Evolutionary conservation across 192 early-diverging fungal genomes (phyloP).

Genomic region (Haplosporangium gracile): DNA sequence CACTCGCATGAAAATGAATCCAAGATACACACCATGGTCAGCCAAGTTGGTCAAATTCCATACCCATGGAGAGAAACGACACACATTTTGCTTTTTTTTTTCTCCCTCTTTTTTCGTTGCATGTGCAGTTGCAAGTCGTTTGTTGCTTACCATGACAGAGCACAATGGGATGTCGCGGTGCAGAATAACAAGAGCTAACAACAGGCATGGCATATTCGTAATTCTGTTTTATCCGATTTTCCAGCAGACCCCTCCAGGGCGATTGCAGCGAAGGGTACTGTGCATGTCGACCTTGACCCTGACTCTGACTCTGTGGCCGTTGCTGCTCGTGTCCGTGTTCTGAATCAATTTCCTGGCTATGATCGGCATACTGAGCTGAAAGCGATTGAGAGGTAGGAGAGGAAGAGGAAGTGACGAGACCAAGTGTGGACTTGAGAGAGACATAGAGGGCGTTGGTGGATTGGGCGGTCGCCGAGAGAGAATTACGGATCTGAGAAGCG

Average conservation of each 20-base stretch:
- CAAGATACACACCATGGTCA: not conserved
- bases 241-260: conserved; percentile 34
- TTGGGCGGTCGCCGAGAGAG: conserved; percentile 36
- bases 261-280: conserved; percentile 49
- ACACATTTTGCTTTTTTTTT: too few species aligned
- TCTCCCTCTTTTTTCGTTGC: too few species aligned
- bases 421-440: conserved; percentile 40
- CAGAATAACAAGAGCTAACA: conserved; percentile 73
- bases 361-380: not conserved
- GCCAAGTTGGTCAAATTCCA: too few species aligned
- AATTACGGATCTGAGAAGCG: conserved; percentile 32
- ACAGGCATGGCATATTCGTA: conserved; percentile 57
- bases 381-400: not conserved
- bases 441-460: conserved; percentile 28
- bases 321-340: too few species aligned
- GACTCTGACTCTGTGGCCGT: not conserved
- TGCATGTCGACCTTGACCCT: conserved; percentile 17
- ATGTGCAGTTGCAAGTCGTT: too few species aligned
- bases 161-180: conserved; percentile 83
- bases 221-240: conserved; percentile 67
- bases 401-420: not conserved
- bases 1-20: conserved; percentile 11
- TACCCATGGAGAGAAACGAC: not conserved
- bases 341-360: conserved; percentile 22
- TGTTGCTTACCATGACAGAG: conserved; percentile 81